These are phyloP conservation scores for Posidonia oceanica DNA, from an alignment of 116 monocot species.

Conservation along the genomic window DNA sequence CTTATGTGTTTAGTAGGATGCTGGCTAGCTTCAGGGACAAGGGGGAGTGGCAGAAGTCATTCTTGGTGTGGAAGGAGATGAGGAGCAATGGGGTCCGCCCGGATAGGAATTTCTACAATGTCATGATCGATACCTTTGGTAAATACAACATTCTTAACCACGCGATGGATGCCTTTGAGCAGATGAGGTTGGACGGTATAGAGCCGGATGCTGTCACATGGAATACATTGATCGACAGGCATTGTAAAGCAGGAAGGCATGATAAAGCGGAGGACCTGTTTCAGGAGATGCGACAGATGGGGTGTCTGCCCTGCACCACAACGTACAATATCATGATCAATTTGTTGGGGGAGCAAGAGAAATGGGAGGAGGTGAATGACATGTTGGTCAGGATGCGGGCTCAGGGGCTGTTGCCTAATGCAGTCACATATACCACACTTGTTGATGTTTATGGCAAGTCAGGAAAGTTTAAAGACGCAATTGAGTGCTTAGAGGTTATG, in stretches of 20 bases:
- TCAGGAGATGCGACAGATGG: conserved; percentile 53
- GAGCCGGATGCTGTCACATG: conserved; percentile 74
- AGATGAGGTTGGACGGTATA: conserved; percentile 69
- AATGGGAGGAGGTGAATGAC: conserved; percentile 59
- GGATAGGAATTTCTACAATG: conserved; percentile 88
- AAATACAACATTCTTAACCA: conserved; percentile 74
- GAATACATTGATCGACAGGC: conserved; percentile 82
- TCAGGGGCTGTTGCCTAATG: conserved; percentile 62
- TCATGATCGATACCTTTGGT: conserved; percentile 93
- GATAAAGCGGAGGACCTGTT: conserved; percentile 58
- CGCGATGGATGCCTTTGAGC: conserved; percentile 73
- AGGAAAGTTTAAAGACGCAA: conserved; percentile 76
- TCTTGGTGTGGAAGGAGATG: conserved; percentile 83
- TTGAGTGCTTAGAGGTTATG: conserved; percentile 76
- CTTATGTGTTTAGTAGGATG: conserved; percentile 87
- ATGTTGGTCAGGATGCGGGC: conserved; percentile 47
- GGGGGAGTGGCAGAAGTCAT: conserved; percentile 88
- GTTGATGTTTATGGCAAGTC: conserved; percentile 93
- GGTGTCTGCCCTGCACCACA: conserved; percentile 54
- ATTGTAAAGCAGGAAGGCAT: conserved; percentile 69
- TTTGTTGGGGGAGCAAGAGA: conserved; percentile 62
- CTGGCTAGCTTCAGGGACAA: conserved; percentile 70
- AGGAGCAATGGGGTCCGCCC: conserved; percentile 52
- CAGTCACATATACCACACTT: conserved; percentile 87
- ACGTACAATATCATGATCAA: conserved; percentile 92